A percentile compares a stretch with the other conserved stretches of the same genome.
These are phyloP conservation scores for Aspergillus sclerotialis DNA, from an alignment of 2,329 filamentous ascomycete genomes.

Conservation along the genomic window DNA sequence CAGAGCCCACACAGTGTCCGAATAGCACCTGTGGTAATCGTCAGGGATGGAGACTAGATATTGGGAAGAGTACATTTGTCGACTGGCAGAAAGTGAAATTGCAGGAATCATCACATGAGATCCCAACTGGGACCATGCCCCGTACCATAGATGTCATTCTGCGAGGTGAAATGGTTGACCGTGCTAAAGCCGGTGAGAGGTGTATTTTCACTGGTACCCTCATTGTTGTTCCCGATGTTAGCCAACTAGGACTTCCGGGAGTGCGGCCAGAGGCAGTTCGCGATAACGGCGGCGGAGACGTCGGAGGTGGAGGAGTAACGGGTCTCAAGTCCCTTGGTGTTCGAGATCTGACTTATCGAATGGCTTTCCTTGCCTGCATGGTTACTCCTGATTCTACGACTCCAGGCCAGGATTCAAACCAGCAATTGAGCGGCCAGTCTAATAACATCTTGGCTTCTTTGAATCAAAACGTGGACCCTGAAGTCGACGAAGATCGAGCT, in stretches of 20 bases:
- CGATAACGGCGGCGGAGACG: constrained; percentile 74
- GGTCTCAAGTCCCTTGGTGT: constrained; percentile 91
- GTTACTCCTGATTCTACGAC: constrained; percentile 81
- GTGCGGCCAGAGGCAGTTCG: constrained; percentile 74
- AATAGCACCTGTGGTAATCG: constrained; percentile 83
- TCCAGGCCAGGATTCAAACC: constrained; percentile 65
- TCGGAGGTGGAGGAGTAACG: constrained; percentile 73
- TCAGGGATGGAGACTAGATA: constrained; percentile 91
- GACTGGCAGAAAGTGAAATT: constrained; percentile 99
- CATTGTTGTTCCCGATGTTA: constrained; percentile 95
- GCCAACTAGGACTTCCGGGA: constrained; percentile 85
- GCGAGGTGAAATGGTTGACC: constrained; percentile 93
- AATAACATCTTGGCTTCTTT: constrained; percentile 79
- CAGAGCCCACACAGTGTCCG: constrained; percentile 91
- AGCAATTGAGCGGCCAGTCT: constrained; percentile 64
- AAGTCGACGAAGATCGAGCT: constrained; percentile 73
- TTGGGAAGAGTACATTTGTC: constrained; percentile 92
- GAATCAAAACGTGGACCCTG: constrained; percentile 62
- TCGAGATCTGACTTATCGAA: constrained; percentile 85
- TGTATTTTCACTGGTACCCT: constrained; percentile 95
- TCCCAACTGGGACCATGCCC: constrained; percentile 97
- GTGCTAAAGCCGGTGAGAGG: constrained; percentile 94
- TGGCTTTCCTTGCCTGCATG: constrained; percentile 98
- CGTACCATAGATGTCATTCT: constrained; percentile 96
- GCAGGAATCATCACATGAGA: constrained; percentile 97